A percentile compares a stretch with the other conserved stretches of the same genome.
Conservation (phyloP, 2,329 filamentous ascomycete genomes). For the Ascochyta rabiei region DNA sequence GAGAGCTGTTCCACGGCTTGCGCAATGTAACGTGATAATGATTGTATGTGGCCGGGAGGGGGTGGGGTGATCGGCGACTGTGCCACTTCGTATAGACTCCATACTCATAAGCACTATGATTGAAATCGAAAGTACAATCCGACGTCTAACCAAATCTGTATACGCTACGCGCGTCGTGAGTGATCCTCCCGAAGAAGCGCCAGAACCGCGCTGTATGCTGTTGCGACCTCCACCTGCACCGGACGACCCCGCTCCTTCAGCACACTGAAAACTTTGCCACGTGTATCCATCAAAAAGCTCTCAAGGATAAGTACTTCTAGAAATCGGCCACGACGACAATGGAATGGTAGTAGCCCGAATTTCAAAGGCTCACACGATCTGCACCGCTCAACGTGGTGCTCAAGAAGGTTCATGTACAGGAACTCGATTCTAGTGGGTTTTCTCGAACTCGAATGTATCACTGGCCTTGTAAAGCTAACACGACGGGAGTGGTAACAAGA, state of each 20-base stretch:
- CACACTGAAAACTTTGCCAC: neutral
- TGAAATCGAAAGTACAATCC: too few relatives aligned
- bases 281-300: neutral
- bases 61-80: too few relatives aligned
- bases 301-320: neutral
- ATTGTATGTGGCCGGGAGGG: too few relatives aligned
- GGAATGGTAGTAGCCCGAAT: neutral
- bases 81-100: neutral
- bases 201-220: neutral
- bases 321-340: neutral
- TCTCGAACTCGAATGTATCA: slow-evolving; percentile 6
- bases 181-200: neutral
- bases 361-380: neutral
- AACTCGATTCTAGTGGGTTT: slow-evolving; percentile 1
- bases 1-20: too few relatives aligned
- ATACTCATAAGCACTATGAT: too few relatives aligned
- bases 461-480: slow-evolving; percentile 3
- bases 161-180: too few relatives aligned
- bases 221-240: neutral
- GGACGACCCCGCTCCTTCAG: neutral
- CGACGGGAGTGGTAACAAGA: neutral
- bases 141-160: too few relatives aligned
- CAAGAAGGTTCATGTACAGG: slow-evolving; percentile 6
- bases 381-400: slow-evolving; percentile 5
- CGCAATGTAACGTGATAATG: too few relatives aligned